These are phyloP conservation scores for Hypoxylon perforatum DNA, from an alignment of 495 filamentous ascomycete genomes.

Conservation along the genomic window DNA sequence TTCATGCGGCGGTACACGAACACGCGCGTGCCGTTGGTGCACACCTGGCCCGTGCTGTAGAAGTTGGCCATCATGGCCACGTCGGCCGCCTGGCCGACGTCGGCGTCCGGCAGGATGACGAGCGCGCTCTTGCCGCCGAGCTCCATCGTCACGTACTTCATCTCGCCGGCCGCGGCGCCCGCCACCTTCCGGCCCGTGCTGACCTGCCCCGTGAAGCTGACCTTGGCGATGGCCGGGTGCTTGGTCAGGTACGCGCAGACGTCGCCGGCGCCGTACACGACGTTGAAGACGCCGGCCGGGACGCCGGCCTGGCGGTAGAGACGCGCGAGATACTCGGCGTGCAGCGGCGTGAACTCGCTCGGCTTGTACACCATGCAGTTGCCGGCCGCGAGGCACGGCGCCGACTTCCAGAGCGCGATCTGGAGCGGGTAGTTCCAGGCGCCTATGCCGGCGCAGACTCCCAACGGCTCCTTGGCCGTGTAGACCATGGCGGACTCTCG, in stretches of 20 bases:
- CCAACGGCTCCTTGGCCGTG: conserved; percentile 77
- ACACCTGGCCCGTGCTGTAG: conserved; percentile 84
- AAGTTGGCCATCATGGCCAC: conserved; percentile 92
- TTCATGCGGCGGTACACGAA: conserved; percentile 75
- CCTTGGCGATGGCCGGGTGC: conserved; percentile 78
- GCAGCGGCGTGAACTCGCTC: conserved; percentile 81
- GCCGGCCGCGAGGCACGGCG: conserved; percentile 82
- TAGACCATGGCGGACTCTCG: conserved; percentile 79
- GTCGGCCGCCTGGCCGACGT: conserved; percentile 78
- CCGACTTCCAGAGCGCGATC: conserved; percentile 88
- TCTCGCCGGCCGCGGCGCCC: conserved; percentile 71
- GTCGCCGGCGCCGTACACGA: conserved; percentile 77
- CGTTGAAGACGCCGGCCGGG: conserved; percentile 83
- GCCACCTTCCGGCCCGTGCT: conserved; percentile 80
- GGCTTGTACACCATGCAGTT: conserved; percentile 92
- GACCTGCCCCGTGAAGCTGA: conserved; percentile 87
- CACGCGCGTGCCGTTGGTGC: conserved; percentile 85
- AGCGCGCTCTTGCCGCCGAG: conserved; percentile 83
- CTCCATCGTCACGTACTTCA: conserved; percentile 91
- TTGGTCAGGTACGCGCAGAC: conserved; percentile 75
- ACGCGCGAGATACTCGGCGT: conserved; percentile 73
- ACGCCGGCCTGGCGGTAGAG: conserved; percentile 79
- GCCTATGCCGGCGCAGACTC: conserved; percentile 82
- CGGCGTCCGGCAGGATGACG: conserved; percentile 75
- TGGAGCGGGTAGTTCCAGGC: conserved; percentile 91